Evolutionary conservation across 805 yeast species (phyloP), one percentile per base, ranked within the genome.

Genomic region (Wickerhamiella vanderwaltii): DNA sequence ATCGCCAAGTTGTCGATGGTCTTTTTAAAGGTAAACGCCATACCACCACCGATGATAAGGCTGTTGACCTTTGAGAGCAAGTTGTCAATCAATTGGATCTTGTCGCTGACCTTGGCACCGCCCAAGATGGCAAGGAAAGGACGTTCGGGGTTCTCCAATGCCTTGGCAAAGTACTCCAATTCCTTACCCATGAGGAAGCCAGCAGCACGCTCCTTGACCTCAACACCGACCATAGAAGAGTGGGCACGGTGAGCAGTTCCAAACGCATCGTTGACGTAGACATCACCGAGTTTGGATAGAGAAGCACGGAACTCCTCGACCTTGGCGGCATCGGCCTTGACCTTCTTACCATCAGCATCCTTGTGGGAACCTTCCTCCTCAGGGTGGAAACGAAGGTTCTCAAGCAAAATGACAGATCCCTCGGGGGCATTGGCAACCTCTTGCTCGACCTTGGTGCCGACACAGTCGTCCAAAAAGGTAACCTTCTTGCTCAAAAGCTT

Each of bases 161-260:
- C 98, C 76, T 87, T 88, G 58, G 96, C 94, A 65, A 91, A 91
- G 78, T 82, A 91, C 63, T 79, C 78, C 66, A 91, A 79, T 72
- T 91, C 99, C 76, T 91, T 91, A 63, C 87, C 79, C 83, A 91
- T 80, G 59, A 91, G 72, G 94, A 88, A 93, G 66, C 99, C 99
- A 52, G 96, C 81, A 58, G 97, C 99, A 70, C 91, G 82, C 71
- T 85, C 87, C 51, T 93, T 87, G 58, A 85, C 75, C 56, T 88
- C 87, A 57, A 91, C 73, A 62, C 99, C 99, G 59, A 91, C 99
- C 87, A 91, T 88, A 37, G 98, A 91, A 43, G 96, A 86, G 74
- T 91, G 98, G 50, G 98, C 98, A 75, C 98, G 85, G 81, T 91
- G 99, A 45, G 97, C 96, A 50, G 98, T 91, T 66, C 98, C 98